Evolutionary conservation across 2,329 filamentous ascomycete genomes (phyloP), one percentile per base, ranked within the genome.

Genomic region (Diplodia corticola): DNA sequence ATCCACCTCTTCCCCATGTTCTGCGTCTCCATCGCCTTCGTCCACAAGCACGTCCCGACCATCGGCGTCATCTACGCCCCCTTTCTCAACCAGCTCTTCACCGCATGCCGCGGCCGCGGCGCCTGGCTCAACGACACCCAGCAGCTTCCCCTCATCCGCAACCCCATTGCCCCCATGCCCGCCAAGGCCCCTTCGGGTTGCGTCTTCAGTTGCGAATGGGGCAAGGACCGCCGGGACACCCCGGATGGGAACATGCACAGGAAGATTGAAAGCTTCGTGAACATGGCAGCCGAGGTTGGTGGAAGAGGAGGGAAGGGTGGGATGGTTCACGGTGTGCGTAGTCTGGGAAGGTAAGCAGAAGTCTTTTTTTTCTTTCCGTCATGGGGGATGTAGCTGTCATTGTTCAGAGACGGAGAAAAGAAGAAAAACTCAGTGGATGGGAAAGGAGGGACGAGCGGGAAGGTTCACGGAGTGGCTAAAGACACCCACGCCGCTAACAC

Each of bases 1-100:
- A 91, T 90, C 33, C 91, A 93, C 75, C 83, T 91, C 5, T 92
- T 91, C 73, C 89, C 89, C 67, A 91, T 92, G 88, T 92, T 91
- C 79, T 93, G 91, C 76, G 88, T 93, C 50, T 91, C 88, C 40
- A 92, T 93, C 72, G 90, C 84, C 57, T 88, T 93, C 72, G 81
- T 89, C 26, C 73, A 91, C 64, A 77, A 84, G 20, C 82, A 84
- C 6, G 76, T 80, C 30, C 88, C 91, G 2, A 76, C 88, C 2
- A 85, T 93, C 60, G 91, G 91, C 22, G 85, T 92, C 53, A 88
- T 93, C 72, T 86, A 90, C 71, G 89, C 90, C 0, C 91, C 90
- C 0, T 87, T 92, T 69, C 80, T 91, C 15, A 80, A 85, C 71
- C 88, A 91, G 69, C 82, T 89, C 44, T 93, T 91, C 80, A 88